These are phyloP conservation scores for Schwanniomyces sp. DNA, from an alignment of 805 yeast genomes.

Conservation along the genomic window DNA sequence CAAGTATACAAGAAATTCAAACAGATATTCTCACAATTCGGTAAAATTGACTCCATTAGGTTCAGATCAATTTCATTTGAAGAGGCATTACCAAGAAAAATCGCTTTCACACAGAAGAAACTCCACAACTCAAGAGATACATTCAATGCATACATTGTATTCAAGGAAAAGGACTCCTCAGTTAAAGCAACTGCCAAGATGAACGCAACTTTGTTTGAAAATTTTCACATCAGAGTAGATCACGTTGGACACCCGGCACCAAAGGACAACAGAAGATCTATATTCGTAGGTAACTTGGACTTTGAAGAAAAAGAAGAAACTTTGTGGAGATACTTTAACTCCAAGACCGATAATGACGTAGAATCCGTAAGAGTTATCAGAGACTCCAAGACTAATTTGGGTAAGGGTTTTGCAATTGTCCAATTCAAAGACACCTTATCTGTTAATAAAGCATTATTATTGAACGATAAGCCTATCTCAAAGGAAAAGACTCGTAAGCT, in stretches of 20 bases:
- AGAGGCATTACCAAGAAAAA: constrained; percentile 86
- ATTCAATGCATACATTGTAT: constrained; percentile 87
- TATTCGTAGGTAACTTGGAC: constrained; percentile 91
- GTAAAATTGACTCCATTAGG: constrained; percentile 71
- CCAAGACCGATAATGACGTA: constrained; percentile 49
- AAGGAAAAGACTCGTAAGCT: constrained; percentile 55
- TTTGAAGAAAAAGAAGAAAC: constrained; percentile 91
- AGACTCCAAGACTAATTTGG: constrained; percentile 90
- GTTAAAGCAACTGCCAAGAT: constrained; percentile 45
- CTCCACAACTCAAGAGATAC: constrained; percentile 77
- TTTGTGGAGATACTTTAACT: constrained; percentile 76
- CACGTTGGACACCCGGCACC: constrained; percentile 89
- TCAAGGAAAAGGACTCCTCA: constrained; percentile 51
- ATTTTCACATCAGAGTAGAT: constrained; percentile 85
- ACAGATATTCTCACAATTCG: constrained; percentile 52
- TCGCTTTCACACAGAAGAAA: constrained; percentile 80
- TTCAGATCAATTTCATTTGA: constrained; percentile 91
- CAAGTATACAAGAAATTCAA: constrained; percentile 62
- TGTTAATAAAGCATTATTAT: constrained; percentile 78
- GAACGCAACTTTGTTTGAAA: constrained; percentile 68
- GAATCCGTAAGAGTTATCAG: constrained; percentile 89
- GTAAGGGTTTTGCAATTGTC: constrained; percentile 96
- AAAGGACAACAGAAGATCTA: constrained; percentile 78
- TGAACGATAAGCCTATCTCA: constrained; percentile 64
- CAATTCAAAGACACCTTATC: constrained; percentile 75